Base-by-base conservation (phyloP, 768 basidiomycete genomes). In the Fistulinella prunicolor region DNA sequence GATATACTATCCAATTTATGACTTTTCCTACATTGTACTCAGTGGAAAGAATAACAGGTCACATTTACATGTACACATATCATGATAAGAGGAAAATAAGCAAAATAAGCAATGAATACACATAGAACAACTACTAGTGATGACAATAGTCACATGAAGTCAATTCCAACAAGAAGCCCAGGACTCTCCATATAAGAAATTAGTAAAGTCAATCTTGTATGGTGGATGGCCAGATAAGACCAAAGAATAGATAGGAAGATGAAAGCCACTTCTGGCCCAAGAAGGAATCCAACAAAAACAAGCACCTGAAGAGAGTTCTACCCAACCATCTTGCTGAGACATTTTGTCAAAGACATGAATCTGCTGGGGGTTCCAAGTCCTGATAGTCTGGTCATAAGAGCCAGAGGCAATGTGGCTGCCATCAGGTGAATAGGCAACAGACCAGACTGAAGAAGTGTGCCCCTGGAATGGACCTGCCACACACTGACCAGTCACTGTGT, bases 351-450 rank as follows among this genome's bases (percentile, higher is more conserved):
- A 34, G 0, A 7, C 32, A 47, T 17, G 0, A 17, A 43, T 17
- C 0, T 39, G 30, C 20, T 36, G 19, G 4, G 16, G 12, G 9
- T n/a, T 43, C 49, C 52, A 54, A 1, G 42, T 32, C 17, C 42
- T 51, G 21, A 54, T 35, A 22, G 44, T 21, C 1, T 6, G 2
- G 10, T 51, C 49, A 2, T 0, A 1, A 16, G 44, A 51, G 4
- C 36, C 37, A 40, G 53, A 30, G 38, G 12, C 19, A 41, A 53
- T 41, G 4, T 26, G 2, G 6, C 2, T 5, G 2, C 41, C 44
- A 46, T 51, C n/a, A 46, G 42, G 40, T 23, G 37, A 51, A n/a
- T 35, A 53, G 7, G 28, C 17, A 19, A 49, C 28, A 49, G 48
- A 32, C 5, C 12, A 6, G 32, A 58, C 46, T 9, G 6, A 16